Evolutionary conservation across 2,329 filamentous ascomycete genomes (phyloP).

Genomic region (Alternaria solani): DNA sequence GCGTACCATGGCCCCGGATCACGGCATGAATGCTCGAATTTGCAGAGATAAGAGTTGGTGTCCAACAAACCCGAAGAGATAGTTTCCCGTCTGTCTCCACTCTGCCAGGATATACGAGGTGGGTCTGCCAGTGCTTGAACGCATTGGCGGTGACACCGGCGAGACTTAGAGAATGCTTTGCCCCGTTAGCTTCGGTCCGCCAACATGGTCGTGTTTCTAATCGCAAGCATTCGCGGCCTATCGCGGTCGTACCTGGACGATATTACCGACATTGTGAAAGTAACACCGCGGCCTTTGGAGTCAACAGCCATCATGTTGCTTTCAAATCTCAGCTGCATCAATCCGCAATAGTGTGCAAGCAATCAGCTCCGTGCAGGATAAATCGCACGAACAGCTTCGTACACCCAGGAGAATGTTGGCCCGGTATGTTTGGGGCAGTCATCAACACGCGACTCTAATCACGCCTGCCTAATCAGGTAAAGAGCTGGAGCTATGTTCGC

Average conservation of each 20-base stretch:
- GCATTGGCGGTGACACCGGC: constrained; percentile 16
- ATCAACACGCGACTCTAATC: neutral
- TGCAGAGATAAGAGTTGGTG: constrained; percentile 3
- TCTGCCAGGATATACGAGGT: constrained; percentile 6
- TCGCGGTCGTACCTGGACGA: constrained; percentile 6
- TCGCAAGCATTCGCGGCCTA: constrained; percentile 1
- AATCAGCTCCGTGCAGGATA: neutral
- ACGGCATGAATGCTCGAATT: neutral
- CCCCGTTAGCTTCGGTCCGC: constrained; percentile 18
- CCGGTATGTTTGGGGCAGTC: neutral
- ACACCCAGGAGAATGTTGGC: neutral
- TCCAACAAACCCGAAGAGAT: neutral
- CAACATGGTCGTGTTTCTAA: constrained; percentile 11
- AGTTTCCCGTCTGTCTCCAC: neutral
- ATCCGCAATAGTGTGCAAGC: neutral
- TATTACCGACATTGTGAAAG: neutral
- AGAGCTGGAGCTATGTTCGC: constrained; percentile 9
- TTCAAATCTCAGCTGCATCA: neutral
- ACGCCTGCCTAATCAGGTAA: constrained; percentile 27
- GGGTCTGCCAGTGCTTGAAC: constrained; percentile 18
- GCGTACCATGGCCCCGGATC: neutral
- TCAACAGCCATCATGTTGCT: neutral
- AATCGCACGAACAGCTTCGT: neutral
- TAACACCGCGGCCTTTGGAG: neutral
- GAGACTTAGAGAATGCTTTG: constrained; percentile 32